Conservation (phyloP, 73 alveolate genomes). For the Paramecium primaurelia region DNA sequence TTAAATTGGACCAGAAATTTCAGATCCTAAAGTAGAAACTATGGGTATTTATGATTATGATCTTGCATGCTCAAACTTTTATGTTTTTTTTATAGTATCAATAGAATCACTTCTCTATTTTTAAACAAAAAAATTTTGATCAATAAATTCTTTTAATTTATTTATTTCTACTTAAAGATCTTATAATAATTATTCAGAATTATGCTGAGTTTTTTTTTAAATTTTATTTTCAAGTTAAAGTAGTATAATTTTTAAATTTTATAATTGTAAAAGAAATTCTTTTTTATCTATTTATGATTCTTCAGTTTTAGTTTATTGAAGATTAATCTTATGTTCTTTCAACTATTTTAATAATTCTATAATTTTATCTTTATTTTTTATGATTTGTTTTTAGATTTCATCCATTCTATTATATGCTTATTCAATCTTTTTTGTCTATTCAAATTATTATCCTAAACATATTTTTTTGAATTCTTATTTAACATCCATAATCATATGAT, state of each 20-base stretch:
- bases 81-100: not conserved
- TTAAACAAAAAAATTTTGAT: not conserved
- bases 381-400: not conserved
- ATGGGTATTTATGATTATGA: not conserved
- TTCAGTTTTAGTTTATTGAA: not conserved
- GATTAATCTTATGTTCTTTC: not conserved
- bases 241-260: not conserved
- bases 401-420: not conserved
- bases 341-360: not conserved
- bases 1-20: not conserved
- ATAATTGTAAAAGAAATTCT: not conserved
- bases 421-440: not conserved
- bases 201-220: not conserved
- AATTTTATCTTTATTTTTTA: not conserved
- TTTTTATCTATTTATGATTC: slow-evolving; percentile 2
- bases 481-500: slow-evolving; percentile 39
- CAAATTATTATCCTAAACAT: not conserved
- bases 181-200: not conserved
- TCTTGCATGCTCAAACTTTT: not conserved
- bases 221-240: slow-evolving; percentile 21
- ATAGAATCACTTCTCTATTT: slow-evolving; percentile 38
- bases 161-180: not conserved
- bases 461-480: slow-evolving; percentile 12
- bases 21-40: not conserved
- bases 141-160: not conserved